Base-by-base conservation (phyloP, 1,284 basidiomycete genomes). In the Boletus subluridellus region DNA sequence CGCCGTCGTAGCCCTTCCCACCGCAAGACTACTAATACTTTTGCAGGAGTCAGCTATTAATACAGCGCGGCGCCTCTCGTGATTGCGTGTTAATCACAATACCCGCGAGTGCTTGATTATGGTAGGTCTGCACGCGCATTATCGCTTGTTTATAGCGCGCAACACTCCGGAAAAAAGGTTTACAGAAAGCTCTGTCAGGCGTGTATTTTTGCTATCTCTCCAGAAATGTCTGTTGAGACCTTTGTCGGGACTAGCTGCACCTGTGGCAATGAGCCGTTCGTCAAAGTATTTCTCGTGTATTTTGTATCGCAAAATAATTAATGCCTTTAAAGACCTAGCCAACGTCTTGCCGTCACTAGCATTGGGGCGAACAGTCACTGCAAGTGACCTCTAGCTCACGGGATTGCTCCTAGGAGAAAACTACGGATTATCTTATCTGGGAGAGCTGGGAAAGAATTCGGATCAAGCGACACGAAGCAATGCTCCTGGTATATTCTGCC, bases 201-300 rank as follows among this genome's bases (percentile, higher is more conserved):
- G 57, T 48, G 52, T 68, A 62, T 62, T 64, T 38, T 68, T 71
- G 65, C 12, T 59, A 66, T 65, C 61, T 55, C 46, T 24, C 49
- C 17, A 24, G 7, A 38, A 52, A 26, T n/a, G 32, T 11, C n/a
- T 17, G 35, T 32, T 59, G 57, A 24, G 24, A 30, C 14, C 26
- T 30, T 57, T 35, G 8, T n/a, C n/a, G 21, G 30, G 35, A 28
- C 37, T 28, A n/a, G 42, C 38, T 28, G 32, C 21, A 2, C 14
- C 10, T 4, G 21, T 65, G 37, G 9, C 6, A 38, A 56, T 34
- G 35, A 14, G 39, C 10, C 12, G 32, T 24, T 45, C 28, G 28
- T 8, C 28, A 14, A 38, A 15, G 39, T 37, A 12, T 30, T n/a
- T 17, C 10, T 35, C 30, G 41, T 24, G 7, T n/a, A 21, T 26